These are phyloP conservation scores for Collybia nuda DNA, from an alignment of 768 basidiomycete genomes.

Conservation along the genomic window DNA sequence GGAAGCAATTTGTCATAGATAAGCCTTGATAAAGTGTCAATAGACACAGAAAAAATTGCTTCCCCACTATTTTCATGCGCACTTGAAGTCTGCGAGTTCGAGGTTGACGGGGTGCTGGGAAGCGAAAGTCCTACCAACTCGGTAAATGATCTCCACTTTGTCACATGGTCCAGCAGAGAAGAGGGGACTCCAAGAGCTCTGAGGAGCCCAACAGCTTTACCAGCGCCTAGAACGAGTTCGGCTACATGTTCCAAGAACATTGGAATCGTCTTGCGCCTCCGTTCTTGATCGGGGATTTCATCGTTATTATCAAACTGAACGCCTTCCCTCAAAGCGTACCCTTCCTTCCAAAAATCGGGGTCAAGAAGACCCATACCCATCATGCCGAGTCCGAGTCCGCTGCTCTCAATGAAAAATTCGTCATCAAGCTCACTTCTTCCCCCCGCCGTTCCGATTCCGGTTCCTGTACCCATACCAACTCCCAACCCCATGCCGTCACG, in stretches of 20 bases:
- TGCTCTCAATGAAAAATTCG: constrained; percentile 82
- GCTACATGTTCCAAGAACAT: constrained; percentile 63
- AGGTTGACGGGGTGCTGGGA: constrained; percentile 11
- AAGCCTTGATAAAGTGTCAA: constrained; percentile 58
- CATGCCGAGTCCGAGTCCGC: constrained; percentile 52
- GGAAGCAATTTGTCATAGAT: constrained; percentile 66
- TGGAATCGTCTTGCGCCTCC: constrained; percentile 43
- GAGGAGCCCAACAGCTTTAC: constrained; percentile 77
- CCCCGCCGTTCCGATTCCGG: constrained; percentile 22
- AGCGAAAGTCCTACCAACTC: constrained; percentile 30
- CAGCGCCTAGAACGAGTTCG: constrained; percentile 58
- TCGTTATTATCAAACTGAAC: constrained; percentile 23
- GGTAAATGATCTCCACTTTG: constrained; percentile 42
- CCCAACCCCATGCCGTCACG: constrained; percentile 66
- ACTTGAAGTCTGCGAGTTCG: not conserved
- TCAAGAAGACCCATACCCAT: constrained; percentile 53
- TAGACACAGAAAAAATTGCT: constrained; percentile 48
- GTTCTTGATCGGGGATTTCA: constrained; percentile 4
- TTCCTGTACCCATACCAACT: constrained; percentile 28
- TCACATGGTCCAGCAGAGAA: constrained; percentile 19
- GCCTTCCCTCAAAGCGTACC: constrained; percentile 56
- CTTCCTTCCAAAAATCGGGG: constrained; percentile 80
- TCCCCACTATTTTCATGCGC: constrained; percentile 10
- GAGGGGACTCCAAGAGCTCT: constrained; percentile 50
- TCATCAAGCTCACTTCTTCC: constrained; percentile 50